These are phyloP conservation scores for Kwoniella botswanensis DNA, from an alignment of 768 basidiomycete species.

Conservation along the genomic window DNA sequence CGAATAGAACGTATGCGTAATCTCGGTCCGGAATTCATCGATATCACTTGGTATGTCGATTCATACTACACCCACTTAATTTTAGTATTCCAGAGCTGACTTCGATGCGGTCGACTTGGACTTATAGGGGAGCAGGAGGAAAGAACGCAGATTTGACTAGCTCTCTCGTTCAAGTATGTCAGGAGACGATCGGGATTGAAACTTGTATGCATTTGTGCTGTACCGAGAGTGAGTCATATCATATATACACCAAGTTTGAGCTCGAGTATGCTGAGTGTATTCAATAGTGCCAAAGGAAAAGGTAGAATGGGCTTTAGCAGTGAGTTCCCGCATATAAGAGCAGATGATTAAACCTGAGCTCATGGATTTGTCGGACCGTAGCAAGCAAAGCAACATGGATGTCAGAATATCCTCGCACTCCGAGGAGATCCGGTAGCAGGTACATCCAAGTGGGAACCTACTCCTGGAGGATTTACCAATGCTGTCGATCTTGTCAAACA, in stretches of 20 bases:
- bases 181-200: conserved; percentile 88
- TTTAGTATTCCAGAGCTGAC: not conserved
- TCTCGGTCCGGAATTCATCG: conserved; percentile 95
- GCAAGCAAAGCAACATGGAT: conserved; percentile 88
- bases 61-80: no score
- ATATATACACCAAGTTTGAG: not conserved
- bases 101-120: not conserved
- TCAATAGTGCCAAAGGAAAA: conserved; percentile 80
- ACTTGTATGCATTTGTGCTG: conserved; percentile 99
- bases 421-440: conserved; percentile 91
- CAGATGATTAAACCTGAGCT: conserved; percentile 9
- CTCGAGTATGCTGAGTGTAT: not conserved
- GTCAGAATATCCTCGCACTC: conserved; percentile 89
- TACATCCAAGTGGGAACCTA: conserved; percentile 87
- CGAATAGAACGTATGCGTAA: conserved; percentile 98
- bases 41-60: conserved; percentile 81
- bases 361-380: conserved; percentile 53
- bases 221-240: conserved; percentile 70
- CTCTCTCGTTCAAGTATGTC: conserved; percentile 92
- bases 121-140: conserved; percentile 88
- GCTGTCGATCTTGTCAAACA: conserved; percentile 90
- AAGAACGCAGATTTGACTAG: conserved; percentile 92
- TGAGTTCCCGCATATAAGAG: conserved; percentile 61
- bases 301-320: conserved; percentile 85
- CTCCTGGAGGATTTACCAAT: conserved; percentile 86